phyloP scores from a whole-genome alignment of 768 basidiomycete genomes.

The Pisolithus sp. region DNA sequence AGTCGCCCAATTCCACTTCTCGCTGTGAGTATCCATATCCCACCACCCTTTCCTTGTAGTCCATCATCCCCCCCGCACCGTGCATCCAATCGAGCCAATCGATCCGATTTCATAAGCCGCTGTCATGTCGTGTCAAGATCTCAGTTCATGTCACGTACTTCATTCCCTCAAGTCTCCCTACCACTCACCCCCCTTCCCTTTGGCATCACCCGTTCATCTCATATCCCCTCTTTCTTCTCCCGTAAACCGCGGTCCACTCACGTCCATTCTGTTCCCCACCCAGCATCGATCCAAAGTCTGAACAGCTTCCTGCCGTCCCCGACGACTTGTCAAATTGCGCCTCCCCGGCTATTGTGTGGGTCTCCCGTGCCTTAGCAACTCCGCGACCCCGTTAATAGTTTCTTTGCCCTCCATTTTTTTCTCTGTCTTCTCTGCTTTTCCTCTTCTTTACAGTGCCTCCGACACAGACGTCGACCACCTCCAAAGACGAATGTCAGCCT shows the following conservation, averaged over 20 bases:
- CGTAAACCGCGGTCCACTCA: background rate
- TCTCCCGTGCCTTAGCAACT: conserved; percentile 16
- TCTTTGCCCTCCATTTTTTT: conserved; percentile 7
- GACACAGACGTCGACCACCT: conserved; percentile 49
- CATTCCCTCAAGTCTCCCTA: conserved; percentile 8
- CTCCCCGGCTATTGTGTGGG: conserved; percentile 44
- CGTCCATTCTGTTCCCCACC: conserved; percentile 6
- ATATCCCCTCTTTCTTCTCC: conserved; percentile 1
- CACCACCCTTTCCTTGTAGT: background rate
- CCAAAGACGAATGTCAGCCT: conserved; percentile 70
- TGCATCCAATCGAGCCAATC: background rate
- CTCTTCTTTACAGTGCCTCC: conserved; percentile 27
- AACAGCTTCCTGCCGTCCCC: conserved; percentile 29
- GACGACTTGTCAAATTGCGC: conserved; percentile 43
- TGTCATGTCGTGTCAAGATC: conserved; percentile 27
- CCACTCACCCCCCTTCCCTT: conserved; percentile 6
- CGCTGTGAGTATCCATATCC: conserved; percentile 39
- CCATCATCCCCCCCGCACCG: background rate
- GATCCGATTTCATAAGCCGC: conserved; percentile 14
- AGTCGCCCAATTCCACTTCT: conserved; percentile 57
- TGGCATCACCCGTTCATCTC: conserved; percentile 7
- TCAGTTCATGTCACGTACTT: conserved; percentile 14
- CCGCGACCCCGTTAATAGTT: conserved; percentile 9
- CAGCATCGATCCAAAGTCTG: conserved; percentile 38
- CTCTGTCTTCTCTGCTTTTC: conserved; percentile 9